These are phyloP conservation scores for Argentina anserina DNA, from an alignment of 306 rosid species.

Conservation along the genomic window DNA sequence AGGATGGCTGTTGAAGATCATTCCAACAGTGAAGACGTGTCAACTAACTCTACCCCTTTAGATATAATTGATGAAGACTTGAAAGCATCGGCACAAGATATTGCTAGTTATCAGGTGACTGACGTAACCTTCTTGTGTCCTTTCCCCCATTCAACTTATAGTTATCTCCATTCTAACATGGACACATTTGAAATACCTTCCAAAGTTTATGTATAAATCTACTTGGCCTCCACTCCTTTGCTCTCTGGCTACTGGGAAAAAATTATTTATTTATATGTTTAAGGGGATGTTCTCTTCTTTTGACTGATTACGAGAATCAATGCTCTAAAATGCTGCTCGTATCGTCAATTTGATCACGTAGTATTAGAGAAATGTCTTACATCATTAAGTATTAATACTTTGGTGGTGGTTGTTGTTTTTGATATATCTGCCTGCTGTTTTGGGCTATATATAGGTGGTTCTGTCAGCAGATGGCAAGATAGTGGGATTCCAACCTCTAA, in stretches of 20 bases:
- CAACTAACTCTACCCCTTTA: slow-evolving; percentile 30
- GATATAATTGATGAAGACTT: slow-evolving; percentile 44
- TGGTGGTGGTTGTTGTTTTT: not conserved
- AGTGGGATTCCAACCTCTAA: slow-evolving; percentile 84
- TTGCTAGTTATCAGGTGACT: slow-evolving; percentile 89
- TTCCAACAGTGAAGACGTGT: slow-evolving; percentile 34
- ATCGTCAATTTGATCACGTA: not conserved
- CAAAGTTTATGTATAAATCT: not conserved
- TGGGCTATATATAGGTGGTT: slow-evolving; percentile 60
- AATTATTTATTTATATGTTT: not conserved
- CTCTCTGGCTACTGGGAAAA: not conserved
- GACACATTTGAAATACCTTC: not conserved
- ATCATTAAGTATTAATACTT: no score
- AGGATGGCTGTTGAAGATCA: slow-evolving; percentile 30
- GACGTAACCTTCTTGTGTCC: not conserved
- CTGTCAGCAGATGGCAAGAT: slow-evolving; percentile 59
- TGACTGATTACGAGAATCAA: not conserved
- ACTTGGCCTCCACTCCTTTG: not conserved
- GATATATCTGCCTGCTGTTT: slow-evolving; percentile 7
- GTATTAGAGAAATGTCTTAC: not conserved
- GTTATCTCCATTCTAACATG: not conserved
- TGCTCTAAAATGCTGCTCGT: not conserved
- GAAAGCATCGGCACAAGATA: slow-evolving; percentile 57
- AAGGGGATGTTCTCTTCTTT: not conserved
- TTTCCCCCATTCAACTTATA: not conserved